These are phyloP conservation scores for Withania somnifera DNA, from an alignment of 305 asterid species.

Conservation along the genomic window DNA sequence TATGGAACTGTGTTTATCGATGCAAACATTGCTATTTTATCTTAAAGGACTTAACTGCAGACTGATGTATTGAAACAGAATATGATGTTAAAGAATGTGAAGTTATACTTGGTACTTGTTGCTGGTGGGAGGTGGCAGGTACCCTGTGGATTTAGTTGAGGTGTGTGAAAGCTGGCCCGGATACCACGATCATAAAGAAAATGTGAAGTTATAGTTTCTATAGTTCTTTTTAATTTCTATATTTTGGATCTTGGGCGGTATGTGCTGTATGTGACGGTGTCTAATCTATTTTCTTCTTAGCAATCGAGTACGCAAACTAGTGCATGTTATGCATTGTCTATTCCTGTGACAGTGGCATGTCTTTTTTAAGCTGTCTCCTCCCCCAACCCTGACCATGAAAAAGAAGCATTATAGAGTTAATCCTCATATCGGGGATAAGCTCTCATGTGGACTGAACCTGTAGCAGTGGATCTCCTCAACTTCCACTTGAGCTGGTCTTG, in stretches of 20 bases:
- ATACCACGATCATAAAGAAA: no score
- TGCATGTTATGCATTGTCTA: not conserved
- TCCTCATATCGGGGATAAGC: not conserved
- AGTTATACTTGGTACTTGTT: no score
- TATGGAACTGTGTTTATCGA: not conserved
- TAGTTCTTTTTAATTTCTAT: not conserved
- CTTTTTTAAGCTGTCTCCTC: not conserved
- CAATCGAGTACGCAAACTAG: not conserved
- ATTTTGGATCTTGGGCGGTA: not conserved
- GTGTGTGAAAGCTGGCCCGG: no score
- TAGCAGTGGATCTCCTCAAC: not conserved
- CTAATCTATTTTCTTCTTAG: not conserved
- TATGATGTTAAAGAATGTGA: not conserved
- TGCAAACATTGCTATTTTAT: not conserved
- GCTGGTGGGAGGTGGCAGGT: no score
- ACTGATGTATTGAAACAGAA: not conserved
- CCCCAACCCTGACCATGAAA: not conserved
- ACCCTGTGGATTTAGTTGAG: no score
- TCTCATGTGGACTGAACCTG: not conserved
- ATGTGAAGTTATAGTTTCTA: not conserved
- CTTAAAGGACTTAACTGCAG: not conserved
- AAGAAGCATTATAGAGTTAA: not conserved
- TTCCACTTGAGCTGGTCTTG: not conserved
- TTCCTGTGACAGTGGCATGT: not conserved
- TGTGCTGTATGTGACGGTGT: not conserved